These are phyloP conservation scores for Apiotrichum gamsii DNA, from an alignment of 1,284 basidiomycete genomes.

Conservation along the genomic window DNA sequence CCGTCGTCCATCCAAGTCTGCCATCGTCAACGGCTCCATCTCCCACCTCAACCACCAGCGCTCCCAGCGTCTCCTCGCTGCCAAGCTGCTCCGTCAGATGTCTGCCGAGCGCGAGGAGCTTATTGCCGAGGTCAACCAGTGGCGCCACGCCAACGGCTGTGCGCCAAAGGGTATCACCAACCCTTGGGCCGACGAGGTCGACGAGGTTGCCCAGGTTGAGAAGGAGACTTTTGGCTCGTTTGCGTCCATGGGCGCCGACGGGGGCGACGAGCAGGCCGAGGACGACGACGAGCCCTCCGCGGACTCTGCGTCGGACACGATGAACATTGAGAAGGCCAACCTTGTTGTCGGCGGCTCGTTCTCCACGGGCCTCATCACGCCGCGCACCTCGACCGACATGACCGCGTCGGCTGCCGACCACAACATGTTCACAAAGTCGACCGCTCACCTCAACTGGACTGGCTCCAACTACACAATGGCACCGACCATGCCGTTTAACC, in stretches of 20 bases:
- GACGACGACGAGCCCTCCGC: conserved; percentile 23
- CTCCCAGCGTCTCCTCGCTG: conserved; percentile 67
- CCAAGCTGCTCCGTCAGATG: conserved; percentile 66
- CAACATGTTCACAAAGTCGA: neutral
- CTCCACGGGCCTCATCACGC: conserved; percentile 25
- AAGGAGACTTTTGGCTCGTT: conserved; percentile 47
- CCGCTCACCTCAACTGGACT: conserved; percentile 5
- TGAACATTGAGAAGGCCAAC: conserved; percentile 21
- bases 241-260: conserved; percentile 28
- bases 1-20: conserved; percentile 85
- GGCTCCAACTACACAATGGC: conserved; percentile 8
- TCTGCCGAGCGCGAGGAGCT: conserved; percentile 72
- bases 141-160: conserved; percentile 62
- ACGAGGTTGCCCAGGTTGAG: conserved; percentile 43
- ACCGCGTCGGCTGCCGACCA: neutral
- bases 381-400: conserved; percentile 30
- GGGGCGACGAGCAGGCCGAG: conserved; percentile 33
- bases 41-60: conserved; percentile 74
- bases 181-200: conserved; percentile 46
- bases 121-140: conserved; percentile 76
- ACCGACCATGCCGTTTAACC: conserved; percentile 18
- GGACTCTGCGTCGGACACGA: conserved; percentile 4
- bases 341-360: conserved; percentile 14
- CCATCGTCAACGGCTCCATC: conserved; percentile 88
- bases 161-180: conserved; percentile 50